Percentiles rank a stretch among this genome's conserved stretches.
phyloP scores from a whole-genome alignment of 768 basidiomycete species.

The Psilocybe tampanensis region DNA sequence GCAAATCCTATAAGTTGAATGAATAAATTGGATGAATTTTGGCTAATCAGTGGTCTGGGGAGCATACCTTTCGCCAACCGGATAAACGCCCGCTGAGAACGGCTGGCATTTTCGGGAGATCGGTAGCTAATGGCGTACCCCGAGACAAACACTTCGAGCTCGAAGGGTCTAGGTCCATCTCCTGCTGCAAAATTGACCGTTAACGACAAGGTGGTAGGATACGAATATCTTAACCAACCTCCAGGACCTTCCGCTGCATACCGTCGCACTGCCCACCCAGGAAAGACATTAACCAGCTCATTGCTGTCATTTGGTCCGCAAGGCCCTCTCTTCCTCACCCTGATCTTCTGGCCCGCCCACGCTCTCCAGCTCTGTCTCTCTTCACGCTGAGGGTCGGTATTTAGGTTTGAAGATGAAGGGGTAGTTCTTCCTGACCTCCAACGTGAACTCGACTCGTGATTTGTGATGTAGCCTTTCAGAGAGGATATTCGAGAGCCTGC shows the following conservation, averaged over 20 bases:
- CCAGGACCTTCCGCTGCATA: constrained; percentile 31
- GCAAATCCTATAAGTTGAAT: constrained; percentile 59
- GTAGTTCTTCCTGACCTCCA: constrained; percentile 21
- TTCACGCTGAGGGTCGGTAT: constrained; percentile 18
- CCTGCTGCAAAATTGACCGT: neutral
- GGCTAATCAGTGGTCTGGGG: neutral
- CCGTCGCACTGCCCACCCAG: constrained; percentile 76
- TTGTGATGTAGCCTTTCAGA: constrained; percentile 53
- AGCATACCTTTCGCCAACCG: constrained; percentile 71
- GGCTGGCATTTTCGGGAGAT: constrained; percentile 60
- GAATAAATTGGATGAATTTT: too few species aligned
- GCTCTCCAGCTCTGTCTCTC: constrained; percentile 52
- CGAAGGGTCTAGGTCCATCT: constrained; percentile 49
- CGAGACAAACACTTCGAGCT: constrained; percentile 73
- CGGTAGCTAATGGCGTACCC: constrained; percentile 72
- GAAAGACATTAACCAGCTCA: constrained; percentile 48
- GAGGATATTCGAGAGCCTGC: constrained; percentile 35
- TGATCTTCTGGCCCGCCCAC: constrained; percentile 66
- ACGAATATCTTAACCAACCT: constrained; percentile 5
- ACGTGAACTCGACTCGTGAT: constrained; percentile 34
- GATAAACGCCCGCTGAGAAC: constrained; percentile 78
- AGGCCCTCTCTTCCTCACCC: constrained; percentile 23
- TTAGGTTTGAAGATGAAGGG: constrained; percentile 1
- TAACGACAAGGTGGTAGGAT: neutral
- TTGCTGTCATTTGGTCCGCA: constrained; percentile 17